Base-by-base conservation (phyloP, 2,329 filamentous ascomycete species). In the Pseudogymnoascus sp. region DNA sequence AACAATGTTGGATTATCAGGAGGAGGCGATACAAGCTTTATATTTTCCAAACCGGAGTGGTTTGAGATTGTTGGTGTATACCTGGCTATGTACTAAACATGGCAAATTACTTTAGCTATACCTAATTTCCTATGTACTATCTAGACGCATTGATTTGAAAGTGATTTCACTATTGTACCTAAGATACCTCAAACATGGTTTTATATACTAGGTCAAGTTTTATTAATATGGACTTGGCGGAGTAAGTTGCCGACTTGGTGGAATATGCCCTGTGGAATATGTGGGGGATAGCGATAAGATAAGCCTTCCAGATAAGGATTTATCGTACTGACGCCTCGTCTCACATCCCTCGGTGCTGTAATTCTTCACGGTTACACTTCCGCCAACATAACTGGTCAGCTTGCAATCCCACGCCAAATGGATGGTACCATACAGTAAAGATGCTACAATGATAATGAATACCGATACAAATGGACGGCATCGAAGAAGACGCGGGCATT, bases 41-140 rank as follows among this genome's bases (percentile, higher is more conserved):
- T 55, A 55, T 55, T 55, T 55, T 33, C 49, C 29, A 33, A 55
- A 55, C 49, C 49, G 29, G 16, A 19, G 29, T 55, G 49, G 49
- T 33, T 55, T 55, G 49, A 12, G 49, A 55, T 55, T 55, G 49
- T 55, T 33, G 7, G 49, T 55, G 49, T 55, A 55, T 21, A 55
- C 26, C 5, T 29, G 49, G 49, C 49, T 55, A 33, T 55, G 49
- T 55, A 55, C 16, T 55, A 5, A 21, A 33, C 49, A 55, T 33
- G 49, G 49, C 49, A 21, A 55, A 21, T 33, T 55, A 55, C 49
- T 55, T 55, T 55, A 55, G 49, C 49, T 55, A 55, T 33, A 55
- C 49, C 49, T 55, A 55, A 55, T 55, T 55, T 55, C 49, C 49
- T 55, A 55, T 55, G 49, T 55, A 55, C 49, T n/a, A 55, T 55